These are phyloP conservation scores for Brassica napus DNA, from an alignment of 345 rosid species.

Conservation along the genomic window DNA sequence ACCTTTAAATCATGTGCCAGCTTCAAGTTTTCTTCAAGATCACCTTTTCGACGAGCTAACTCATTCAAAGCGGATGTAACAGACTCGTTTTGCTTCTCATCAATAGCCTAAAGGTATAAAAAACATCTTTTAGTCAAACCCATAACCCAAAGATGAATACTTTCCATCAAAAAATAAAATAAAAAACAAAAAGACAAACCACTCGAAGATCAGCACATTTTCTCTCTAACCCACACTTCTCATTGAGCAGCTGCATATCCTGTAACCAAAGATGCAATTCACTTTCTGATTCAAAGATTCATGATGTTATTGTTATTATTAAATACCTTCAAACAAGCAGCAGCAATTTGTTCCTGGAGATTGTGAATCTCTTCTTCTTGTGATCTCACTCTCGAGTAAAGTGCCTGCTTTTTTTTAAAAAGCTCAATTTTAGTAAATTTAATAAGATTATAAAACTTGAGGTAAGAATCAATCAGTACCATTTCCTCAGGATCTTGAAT, in stretches of 20 bases:
- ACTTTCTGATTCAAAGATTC: constrained; percentile 1
- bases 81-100: constrained; percentile 88
- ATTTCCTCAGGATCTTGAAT: constrained; percentile 62
- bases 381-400: constrained; percentile 54
- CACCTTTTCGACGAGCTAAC: constrained; percentile 72
- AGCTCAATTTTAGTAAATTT: constrained; percentile 13
- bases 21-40: constrained; percentile 79
- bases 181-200: constrained; percentile 53
- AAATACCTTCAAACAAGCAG: constrained; percentile 70
- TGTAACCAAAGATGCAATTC: constrained; percentile 42
- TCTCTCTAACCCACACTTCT: constrained; percentile 77
- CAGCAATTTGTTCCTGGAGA: constrained; percentile 77
- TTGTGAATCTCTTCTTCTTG: constrained; percentile 72
- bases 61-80: constrained; percentile 74
- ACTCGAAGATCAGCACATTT: constrained; percentile 85
- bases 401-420: constrained; percentile 50
- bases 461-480: constrained; percentile 44
- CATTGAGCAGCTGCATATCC: constrained; percentile 84
- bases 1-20: constrained; percentile 88
- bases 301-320: background rate
- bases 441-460: constrained; percentile 4
- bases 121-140: constrained; percentile 31
- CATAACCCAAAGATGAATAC: constrained; percentile 22
- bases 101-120: constrained; percentile 64
- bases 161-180: constrained; percentile 15